These are phyloP conservation scores for Apiospora sp. DNA, from an alignment of 2,329 filamentous ascomycete genomes.

Conservation along the genomic window DNA sequence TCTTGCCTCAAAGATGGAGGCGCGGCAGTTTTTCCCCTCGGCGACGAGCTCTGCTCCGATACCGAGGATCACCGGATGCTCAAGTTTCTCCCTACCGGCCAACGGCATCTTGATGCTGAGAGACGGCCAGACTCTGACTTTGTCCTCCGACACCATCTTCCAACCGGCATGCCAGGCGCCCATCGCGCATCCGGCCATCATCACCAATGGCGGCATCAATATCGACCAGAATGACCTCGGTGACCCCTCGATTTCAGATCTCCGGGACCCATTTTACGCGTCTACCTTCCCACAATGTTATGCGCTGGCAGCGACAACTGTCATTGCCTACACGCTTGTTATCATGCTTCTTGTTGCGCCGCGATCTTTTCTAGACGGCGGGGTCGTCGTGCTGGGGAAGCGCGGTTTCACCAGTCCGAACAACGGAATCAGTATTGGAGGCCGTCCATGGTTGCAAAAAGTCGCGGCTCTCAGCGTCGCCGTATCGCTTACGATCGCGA, in stretches of 20 bases:
- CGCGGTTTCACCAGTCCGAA: conserved; percentile 86
- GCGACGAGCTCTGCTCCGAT: conserved; percentile 37
- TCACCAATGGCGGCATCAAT: conserved; percentile 50
- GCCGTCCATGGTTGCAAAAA: conserved; percentile 92
- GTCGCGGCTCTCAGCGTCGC: conserved; percentile 76
- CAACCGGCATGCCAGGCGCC: conserved; percentile 62
- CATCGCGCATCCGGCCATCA: conserved; percentile 48
- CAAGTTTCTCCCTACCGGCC: conserved; percentile 52
- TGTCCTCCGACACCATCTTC: conserved; percentile 67
- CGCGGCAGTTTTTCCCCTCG: conserved; percentile 38
- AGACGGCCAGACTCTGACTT: conserved; percentile 62
- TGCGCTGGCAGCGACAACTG: conserved; percentile 88
- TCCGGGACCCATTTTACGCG: conserved; percentile 89
- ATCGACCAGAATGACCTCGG: conserved; percentile 47
- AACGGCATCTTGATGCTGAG: conserved; percentile 58
- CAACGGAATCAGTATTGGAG: conserved; percentile 83
- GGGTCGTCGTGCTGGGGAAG: conserved; percentile 80
- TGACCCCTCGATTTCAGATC: conserved; percentile 64
- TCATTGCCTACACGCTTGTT: conserved; percentile 89
- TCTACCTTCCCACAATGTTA: conserved; percentile 94
- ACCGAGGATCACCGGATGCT: conserved; percentile 43
- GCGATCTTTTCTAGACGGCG: conserved; percentile 89
- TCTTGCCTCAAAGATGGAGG: conserved; percentile 35
- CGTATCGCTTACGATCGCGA: conserved; percentile 92
- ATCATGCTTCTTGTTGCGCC: conserved; percentile 95